Base-by-base conservation (phyloP, 2,329 filamentous ascomycete species). In the Chalara sp. region DNA sequence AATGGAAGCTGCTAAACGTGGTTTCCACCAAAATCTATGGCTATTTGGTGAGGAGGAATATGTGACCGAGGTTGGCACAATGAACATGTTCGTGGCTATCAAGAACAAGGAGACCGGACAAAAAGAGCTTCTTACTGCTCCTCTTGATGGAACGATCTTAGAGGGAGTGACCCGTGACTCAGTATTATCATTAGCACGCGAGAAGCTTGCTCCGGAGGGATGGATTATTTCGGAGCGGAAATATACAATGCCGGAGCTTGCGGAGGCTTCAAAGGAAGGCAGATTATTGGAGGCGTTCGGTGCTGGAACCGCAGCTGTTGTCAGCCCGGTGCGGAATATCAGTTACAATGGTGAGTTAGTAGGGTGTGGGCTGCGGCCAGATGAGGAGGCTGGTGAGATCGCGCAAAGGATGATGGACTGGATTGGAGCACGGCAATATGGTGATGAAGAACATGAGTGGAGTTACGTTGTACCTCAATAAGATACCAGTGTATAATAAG, bases 11-110 rank as follows among this genome's bases (percentile, higher is more conserved):
- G 89, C 90, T 44, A 87, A 84, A 69, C 83, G 90, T 51, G 93
- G 93, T 28, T 96, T 91, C 79, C 92, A 97, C 73, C 93, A 99
- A 76, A 99, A 97, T 72, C 78, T 99, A 49, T 99, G 93, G 93
- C 75, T 99, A 32, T 99, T 97, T 66, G 91, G 91, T 42, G 85
- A 95, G 65, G 89, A 97, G 70, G 89, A 97, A 69, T 96, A 86
- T 65, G 85, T 97, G 52, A 99, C 93, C 44, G 93, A 99, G 72
- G 93, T 96, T 51, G 93, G 93, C 64, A 97, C 93, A 52, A 99
- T 99, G 93, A 99, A 99, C 73, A 83, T 99, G 68, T 99, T 97
- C 65, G 85, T 86, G 32, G 91, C 87, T 41, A 72, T 97, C 61
- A 83, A 83, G 72, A 83, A 95, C 75, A 88, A 87, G 76, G 78